Evolutionary conservation across 441 rosid species (phyloP).

Genomic region (Mallotus repandus): DNA sequence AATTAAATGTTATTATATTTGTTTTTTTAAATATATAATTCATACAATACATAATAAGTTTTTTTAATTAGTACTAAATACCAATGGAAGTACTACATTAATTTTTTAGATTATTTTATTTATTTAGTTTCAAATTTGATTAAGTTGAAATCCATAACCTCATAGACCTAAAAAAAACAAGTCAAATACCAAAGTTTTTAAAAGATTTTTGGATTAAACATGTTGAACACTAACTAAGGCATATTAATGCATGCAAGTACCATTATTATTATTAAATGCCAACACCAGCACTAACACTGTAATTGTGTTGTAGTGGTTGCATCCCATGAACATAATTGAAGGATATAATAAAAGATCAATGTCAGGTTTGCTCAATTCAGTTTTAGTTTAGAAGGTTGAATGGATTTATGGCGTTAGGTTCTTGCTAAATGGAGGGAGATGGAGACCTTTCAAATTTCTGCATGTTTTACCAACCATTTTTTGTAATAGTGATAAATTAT

Average conservation of each 20-base stretch:
- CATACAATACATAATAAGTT: too few relatives aligned
- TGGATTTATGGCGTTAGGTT: not conserved
- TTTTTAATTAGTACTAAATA: too few relatives aligned
- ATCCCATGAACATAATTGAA: not conserved
- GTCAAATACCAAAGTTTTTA: too few relatives aligned
- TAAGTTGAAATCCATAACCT: too few relatives aligned
- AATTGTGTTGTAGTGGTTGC: not conserved
- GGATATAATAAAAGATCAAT: not conserved
- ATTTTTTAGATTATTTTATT: too few relatives aligned
- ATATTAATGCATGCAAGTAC: not conserved
- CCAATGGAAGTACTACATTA: too few relatives aligned
- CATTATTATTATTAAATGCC: not conserved
- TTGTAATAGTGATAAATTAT: too few relatives aligned
- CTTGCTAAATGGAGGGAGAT: slow-evolving; percentile 2
- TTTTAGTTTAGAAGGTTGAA: slow-evolving; percentile 1
- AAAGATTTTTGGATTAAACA: not conserved
- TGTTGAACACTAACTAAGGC: not conserved
- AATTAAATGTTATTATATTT: too few relatives aligned
- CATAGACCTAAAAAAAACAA: too few relatives aligned
- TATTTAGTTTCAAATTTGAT: too few relatives aligned
- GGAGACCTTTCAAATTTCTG: not conserved
- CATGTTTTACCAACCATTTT: too few relatives aligned
- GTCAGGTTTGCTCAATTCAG: slow-evolving; percentile 20
- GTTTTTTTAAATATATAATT: too few relatives aligned
- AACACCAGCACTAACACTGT: not conserved